Conservation (phyloP, 176 grass and related monocot species). For the Dendrocalamus sinicus region DNA sequence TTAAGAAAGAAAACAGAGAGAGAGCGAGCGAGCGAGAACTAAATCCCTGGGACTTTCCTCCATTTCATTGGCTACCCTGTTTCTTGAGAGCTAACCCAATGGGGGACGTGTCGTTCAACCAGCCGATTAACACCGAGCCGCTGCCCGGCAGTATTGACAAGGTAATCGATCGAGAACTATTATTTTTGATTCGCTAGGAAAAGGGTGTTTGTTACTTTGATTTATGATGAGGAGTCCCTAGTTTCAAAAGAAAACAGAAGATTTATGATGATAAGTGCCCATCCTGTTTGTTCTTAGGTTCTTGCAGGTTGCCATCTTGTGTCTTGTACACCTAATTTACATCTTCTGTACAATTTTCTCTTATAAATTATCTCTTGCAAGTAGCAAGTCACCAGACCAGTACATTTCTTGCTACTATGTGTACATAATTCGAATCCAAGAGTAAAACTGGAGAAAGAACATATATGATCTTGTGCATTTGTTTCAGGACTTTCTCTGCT, state of each 20-base stretch:
- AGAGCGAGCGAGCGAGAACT: not conserved
- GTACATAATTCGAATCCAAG: not conserved
- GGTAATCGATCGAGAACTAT: conserved; percentile 14
- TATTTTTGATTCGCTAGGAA: not conserved
- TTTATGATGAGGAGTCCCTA: not conserved
- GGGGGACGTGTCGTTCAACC: conserved; percentile 50
- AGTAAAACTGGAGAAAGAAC: not conserved
- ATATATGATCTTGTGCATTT: not conserved
- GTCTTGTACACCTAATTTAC: not conserved
- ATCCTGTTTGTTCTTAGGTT: not conserved
- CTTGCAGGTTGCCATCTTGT: not conserved
- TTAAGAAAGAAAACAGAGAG: not conserved
- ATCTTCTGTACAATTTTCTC: not conserved
- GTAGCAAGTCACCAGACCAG: not conserved
- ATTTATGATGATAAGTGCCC: not conserved
- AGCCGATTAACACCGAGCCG: conserved; percentile 32
- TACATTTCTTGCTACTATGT: not conserved
- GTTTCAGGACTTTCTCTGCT: not conserved
- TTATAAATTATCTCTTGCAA: not conserved
- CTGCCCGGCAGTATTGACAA: not conserved
- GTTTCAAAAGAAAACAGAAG: not conserved
- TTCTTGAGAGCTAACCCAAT: conserved; percentile 38
- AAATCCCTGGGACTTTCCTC: not conserved
- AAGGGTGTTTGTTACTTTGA: not conserved
- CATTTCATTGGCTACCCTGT: not conserved